Evolutionary conservation across 31 red algal genomes (phyloP).

Genomic region (Endocladia muricata): DNA sequence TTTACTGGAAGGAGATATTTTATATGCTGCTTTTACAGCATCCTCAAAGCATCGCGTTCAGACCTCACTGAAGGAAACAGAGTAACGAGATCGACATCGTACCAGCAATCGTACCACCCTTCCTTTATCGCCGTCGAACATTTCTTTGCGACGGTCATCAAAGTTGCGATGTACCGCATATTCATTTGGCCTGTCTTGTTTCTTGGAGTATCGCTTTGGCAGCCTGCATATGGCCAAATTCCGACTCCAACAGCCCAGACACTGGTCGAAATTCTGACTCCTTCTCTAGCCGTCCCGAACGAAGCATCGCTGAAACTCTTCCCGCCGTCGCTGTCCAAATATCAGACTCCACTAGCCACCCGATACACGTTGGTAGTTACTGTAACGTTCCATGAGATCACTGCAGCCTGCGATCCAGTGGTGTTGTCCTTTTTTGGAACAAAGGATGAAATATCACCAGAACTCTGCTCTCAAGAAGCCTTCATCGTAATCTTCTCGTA

Average conservation of each 20-base stretch:
- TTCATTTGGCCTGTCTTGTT: no score
- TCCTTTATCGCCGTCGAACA: no score
- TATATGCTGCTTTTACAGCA: no score
- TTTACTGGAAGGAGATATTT: no score
- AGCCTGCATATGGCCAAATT: no score
- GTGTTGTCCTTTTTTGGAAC: slow-evolving; percentile 30
- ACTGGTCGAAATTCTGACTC: not conserved
- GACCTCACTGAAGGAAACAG: no score
- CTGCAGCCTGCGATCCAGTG: slow-evolving; percentile 32
- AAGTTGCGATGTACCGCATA: no score
- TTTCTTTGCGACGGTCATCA: no score
- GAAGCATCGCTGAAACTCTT: not conserved
- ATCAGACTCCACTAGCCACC: slow-evolving; percentile 8
- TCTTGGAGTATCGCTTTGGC: no score
- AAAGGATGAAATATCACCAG: not conserved
- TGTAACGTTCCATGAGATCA: slow-evolving; percentile 6
- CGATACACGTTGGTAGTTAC: slow-evolving; percentile 1
- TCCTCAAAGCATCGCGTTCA: no score
- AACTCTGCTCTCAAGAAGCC: slow-evolving; percentile 9
- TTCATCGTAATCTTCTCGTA: not conserved
- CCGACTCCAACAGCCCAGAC: not conserved
- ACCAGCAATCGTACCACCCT: no score
- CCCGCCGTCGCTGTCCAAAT: not conserved
- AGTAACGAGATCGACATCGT: no score
- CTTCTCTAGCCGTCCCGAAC: not conserved